Conservation (phyloP, 768 basidiomycete genomes). For the Roridomyces roridus region DNA sequence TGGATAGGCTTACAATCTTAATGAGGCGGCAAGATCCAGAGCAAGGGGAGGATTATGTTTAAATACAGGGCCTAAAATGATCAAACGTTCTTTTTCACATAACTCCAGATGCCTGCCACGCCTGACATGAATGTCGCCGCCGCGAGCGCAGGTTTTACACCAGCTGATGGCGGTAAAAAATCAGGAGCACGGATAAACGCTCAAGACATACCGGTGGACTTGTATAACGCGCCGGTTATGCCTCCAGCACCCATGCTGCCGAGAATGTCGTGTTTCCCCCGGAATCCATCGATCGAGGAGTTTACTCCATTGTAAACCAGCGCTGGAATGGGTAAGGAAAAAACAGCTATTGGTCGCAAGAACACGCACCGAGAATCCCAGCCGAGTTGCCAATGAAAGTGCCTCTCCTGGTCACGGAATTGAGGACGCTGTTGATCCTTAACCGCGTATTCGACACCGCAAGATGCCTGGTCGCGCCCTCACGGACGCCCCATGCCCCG, state of each 20-base stretch:
- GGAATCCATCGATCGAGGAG: constrained; percentile 86
- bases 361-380: constrained; percentile 89
- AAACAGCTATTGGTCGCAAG: constrained; percentile 35
- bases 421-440: constrained; percentile 96
- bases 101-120: constrained; percentile 92
- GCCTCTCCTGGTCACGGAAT: constrained; percentile 95
- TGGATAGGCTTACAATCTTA: constrained; percentile 47
- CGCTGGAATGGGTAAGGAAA: constrained; percentile 59
- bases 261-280: constrained; percentile 90
- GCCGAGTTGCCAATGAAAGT: constrained; percentile 99
- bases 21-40: constrained; percentile 48
- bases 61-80: constrained; percentile 49
- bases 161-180: constrained; percentile 68
- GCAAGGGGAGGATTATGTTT: constrained; percentile 56
- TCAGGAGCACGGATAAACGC: constrained; percentile 45
- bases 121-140: constrained; percentile 91
- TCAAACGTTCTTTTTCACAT: constrained; percentile 90
- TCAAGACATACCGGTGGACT: constrained; percentile 82
- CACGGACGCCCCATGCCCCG: constrained; percentile 94
- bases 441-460: constrained; percentile 86
- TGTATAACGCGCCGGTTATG: constrained; percentile 89
- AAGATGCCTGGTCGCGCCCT: constrained; percentile 88
- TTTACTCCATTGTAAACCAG: constrained; percentile 97
- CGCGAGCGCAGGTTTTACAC: constrained; percentile 86
- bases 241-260: constrained; percentile 95